Evolutionary conservation across 1,139 yeast genomes (phyloP), one percentile per base, ranked within the genome.

Genomic region (Pichia kudriavzevii): DNA sequence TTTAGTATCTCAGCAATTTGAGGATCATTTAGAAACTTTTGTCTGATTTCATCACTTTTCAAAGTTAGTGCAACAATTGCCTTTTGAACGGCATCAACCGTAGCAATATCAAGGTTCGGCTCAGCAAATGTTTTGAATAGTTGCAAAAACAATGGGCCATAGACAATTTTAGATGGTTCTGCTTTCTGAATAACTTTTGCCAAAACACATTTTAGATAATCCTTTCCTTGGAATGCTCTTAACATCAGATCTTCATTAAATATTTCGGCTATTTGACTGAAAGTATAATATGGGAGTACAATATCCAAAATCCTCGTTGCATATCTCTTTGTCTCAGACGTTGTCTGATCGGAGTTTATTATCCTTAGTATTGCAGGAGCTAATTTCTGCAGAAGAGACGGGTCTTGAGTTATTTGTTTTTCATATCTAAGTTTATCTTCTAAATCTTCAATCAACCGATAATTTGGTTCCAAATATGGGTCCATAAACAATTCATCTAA

Each of bases 31-130:
- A 43, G 17, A 8, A 54, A 32, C 25, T 55, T 40, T 22, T 56
- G 45, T 34, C 46, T 45, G 10, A 56, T 41, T 25, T 52, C 39
- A 19, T 50, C 55, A 12, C 59, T 59, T 7, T 39, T 30, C 7
- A 30, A 19, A 1, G 56, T 41, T 15, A 55, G 34, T 2, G 35
- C 25, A 3, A 42, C 53, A 13, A 52, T 44, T 3, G 42, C 43
- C 15, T 32, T 45, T 9, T 50, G 53, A 2, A 53, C 36, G 18
- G 31, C 36, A 18, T 48, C 40, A 2, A 49, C 35, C 3, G 36
- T 37, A 2, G 42, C 40, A 13, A 39, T 22, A 17, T 30, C 26
- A 2, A 48, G 42, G 1, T 36, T 39, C 3, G 44, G 36, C 19
- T 49, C 44, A 7, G 36, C 42, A 35, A 56, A 36, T 12, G 49